Evolutionary conservation across 176 grass and related monocot genomes (phyloP).

Genomic region (Juncus inflexus): DNA sequence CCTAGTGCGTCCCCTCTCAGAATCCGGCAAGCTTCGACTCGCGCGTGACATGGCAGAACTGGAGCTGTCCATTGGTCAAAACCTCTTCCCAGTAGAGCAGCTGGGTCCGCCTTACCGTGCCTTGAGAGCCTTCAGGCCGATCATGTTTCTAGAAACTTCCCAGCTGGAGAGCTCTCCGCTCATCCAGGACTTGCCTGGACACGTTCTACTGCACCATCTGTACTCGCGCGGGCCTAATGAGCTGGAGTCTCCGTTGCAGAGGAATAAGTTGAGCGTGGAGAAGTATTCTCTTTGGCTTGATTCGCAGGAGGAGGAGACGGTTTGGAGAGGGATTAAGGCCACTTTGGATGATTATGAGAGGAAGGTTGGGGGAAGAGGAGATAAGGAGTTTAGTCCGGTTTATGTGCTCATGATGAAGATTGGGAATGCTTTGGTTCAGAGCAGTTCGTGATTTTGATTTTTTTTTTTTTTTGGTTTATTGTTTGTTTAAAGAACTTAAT

Average conservation of each 20-base stretch:
- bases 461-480: conserved; percentile 6
- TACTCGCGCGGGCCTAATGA: conserved; percentile 87
- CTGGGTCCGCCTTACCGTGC: conserved; percentile 82
- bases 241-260: conserved; percentile 82
- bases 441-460: conserved; percentile 7
- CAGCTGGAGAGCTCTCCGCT: conserved; percentile 68
- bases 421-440: conserved; percentile 49
- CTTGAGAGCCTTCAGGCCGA: conserved; percentile 73
- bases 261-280: conserved; percentile 63
- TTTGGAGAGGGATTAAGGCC: conserved; percentile 93
- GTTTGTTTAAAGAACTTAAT: conserved; percentile 11
- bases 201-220: conserved; percentile 87
- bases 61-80: conserved; percentile 84
- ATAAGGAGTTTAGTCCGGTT: conserved; percentile 82
- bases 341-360: conserved; percentile 84
- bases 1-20: conserved; percentile 91
- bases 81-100: conserved; percentile 97
- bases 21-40: conserved; percentile 91
- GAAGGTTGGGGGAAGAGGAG: conserved; percentile 54
- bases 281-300: conserved; percentile 95
- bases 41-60: conserved; percentile 97
- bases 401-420: conserved; percentile 90
- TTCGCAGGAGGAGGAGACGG: conserved; percentile 79
- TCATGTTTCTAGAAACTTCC: conserved; percentile 86
- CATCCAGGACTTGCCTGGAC: conserved; percentile 66